phyloP scores from a whole-genome alignment of 2,329 filamentous ascomycete genomes.

The Phyllosticta ampelicida region DNA sequence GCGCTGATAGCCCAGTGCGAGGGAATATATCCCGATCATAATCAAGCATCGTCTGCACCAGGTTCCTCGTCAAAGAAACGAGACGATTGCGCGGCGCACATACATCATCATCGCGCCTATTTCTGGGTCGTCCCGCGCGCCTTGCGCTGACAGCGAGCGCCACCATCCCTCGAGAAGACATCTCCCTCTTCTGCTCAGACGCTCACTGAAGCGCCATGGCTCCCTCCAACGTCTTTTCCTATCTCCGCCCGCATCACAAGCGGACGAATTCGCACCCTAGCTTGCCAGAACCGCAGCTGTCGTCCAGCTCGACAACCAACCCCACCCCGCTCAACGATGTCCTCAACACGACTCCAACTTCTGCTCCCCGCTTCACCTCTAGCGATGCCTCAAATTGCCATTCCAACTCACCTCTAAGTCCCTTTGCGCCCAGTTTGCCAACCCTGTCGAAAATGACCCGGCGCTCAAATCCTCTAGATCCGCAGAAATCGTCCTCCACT shows the following conservation, averaged over 20 bases:
- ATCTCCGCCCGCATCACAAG: slow-evolving; percentile 29
- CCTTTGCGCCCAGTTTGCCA: slow-evolving; percentile 28
- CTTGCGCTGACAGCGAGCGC: background rate
- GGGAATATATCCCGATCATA: background rate
- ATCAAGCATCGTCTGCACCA: background rate
- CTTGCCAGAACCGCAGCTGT: slow-evolving; percentile 24
- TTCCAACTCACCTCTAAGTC: slow-evolving; percentile 27
- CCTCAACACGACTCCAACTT: slow-evolving; percentile 4
- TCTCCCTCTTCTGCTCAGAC: background rate
- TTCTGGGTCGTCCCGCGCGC: background rate
- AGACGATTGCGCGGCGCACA: slow-evolving; percentile 6
- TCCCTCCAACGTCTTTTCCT: slow-evolving; percentile 30
- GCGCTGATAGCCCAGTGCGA: slow-evolving; percentile 6
- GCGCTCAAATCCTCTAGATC: slow-evolving; percentile 16
- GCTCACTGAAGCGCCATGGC: slow-evolving; percentile 18
- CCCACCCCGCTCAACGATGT: slow-evolving; percentile 14
- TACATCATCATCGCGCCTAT: background rate
- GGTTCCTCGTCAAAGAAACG: slow-evolving; percentile 1
- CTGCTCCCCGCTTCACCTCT: slow-evolving; percentile 10
- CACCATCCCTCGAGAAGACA: background rate
- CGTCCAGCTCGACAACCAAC: slow-evolving; percentile 16
- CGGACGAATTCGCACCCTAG: slow-evolving; percentile 26
- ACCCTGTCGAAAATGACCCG: slow-evolving; percentile 30
- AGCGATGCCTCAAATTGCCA: slow-evolving; percentile 20
- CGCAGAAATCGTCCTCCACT: background rate